Base-by-base conservation (phyloP, 2,329 filamentous ascomycete genomes). In the Aspergillus clavatus region DNA sequence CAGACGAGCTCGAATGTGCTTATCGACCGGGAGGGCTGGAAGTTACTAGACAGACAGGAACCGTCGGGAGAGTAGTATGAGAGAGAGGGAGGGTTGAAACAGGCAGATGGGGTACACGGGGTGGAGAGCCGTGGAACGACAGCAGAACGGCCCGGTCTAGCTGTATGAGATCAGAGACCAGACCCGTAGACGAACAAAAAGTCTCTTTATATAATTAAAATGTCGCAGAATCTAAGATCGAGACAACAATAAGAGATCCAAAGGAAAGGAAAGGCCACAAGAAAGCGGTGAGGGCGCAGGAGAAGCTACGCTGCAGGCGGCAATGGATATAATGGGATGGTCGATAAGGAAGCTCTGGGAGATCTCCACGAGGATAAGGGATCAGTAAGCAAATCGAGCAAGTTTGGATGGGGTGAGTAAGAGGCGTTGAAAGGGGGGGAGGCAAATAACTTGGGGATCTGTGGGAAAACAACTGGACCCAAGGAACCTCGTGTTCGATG, bases 401-500 rank as follows among this genome's bases (percentile, higher is more conserved):
- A n/a, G n/a, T n/a, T n/a, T n/a, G 43, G 40, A 44, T 31, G 33
- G 54, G 29, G 29, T 45, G 48, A 50, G 31, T 42, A 43, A 35
- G 16, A 35, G 31, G 16, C 31, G 18, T 35, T 33, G 19, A 38
- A 37, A 24, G 26, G 7, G 31, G 41, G 46, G 41, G 46, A 42
- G 44, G 57, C 10, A 18, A 35, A 35, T 11, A 21, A 45, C 39
- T 52, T 43, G 40, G 50, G 38, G 37, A 42, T 46, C 51, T 47
- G 47, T 47, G 50, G 52, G 52, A 55, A 51, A 48, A 24, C 36
- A 47, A 50, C 48, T 53, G 51, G 58, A 58, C 49, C 58, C 57
- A 60, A 55, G 57, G 55, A 59, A 54, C 50, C 44, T 38, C 45
- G 47, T 38, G 50, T 48, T 50, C 12, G 16, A 18, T 16, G 27